Evolutionary conservation across 768 basidiomycete genomes (phyloP), one percentile per base, ranked within the genome.

Genomic region (Lactarius trivialis): DNA sequence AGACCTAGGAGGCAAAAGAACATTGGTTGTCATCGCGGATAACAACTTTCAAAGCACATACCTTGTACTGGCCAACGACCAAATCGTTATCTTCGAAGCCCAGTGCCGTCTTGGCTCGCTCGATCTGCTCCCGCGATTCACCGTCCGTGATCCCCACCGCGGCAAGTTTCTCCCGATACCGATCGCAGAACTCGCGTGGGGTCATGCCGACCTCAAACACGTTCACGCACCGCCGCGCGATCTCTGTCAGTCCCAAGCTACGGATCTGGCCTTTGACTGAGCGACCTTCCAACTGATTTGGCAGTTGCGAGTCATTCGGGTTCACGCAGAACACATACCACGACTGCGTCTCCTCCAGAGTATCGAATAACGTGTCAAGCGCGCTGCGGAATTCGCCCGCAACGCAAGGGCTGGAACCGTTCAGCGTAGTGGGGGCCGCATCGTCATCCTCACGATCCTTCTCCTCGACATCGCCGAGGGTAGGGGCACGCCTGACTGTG

Each of bases 271-370:
- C 90, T 73, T 94, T 96, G 54, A 98, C 88, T 43, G 88, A 86
- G 50, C 94, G 80, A 12, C 91, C 90, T 76, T 98, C 96, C 56
- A 98, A 77, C 71, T 98, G 95, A 71, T 93, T 92, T 41, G 95
- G 93, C 21, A 98, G 76, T 70, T 96, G 96, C 28, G 92, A 87
- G 75, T 98, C 94, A 71, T 98, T 99, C 4, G 95, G 93, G 71
- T 90, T 93, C 68, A 98, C 75, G 70, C 93, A 97, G 74, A 96
- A 92, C 19, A 97, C 81, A 68, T 86, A 89, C 94, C 94, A 98
- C 2, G 84, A 76, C 75, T 94, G 89, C 17, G 92, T 89, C 68
- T 97, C 95, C 58, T 89, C 86, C 28, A 98, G 77, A 1, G 93
- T 93, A 66, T 89, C 84, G 67, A 98, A 90, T 17, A 97, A 79